Evolutionary conservation across 2,329 filamentous ascomycete genomes (phyloP).

Genomic region (Cladophialophora exuberans): DNA sequence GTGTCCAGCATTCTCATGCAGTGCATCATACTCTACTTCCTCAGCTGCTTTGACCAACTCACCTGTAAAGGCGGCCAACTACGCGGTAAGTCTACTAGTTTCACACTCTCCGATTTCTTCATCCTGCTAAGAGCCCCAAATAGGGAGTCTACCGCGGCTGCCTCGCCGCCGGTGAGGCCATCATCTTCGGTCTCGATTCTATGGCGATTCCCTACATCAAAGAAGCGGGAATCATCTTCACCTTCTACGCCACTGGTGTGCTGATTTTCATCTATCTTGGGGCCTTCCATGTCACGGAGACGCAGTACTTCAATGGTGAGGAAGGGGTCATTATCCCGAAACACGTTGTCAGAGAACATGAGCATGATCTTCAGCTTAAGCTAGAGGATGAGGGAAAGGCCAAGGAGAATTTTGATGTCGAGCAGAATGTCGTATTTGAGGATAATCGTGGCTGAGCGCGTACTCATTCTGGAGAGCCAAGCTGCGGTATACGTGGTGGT

Average conservation of each 20-base stretch:
- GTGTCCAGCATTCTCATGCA: slow-evolving; percentile 5
- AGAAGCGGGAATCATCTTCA: slow-evolving; percentile 15
- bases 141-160: slow-evolving; percentile 16
- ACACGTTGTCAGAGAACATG: slow-evolving; percentile 17
- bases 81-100: slow-evolving; percentile 13
- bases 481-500: no score
- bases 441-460: no score
- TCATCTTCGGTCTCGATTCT: slow-evolving; percentile 21
- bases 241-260: slow-evolving; percentile 13
- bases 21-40: slow-evolving; percentile 21
- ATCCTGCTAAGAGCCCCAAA: neutral
- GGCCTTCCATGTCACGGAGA: slow-evolving; percentile 13
- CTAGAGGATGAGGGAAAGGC: no score
- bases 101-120: neutral
- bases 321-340: slow-evolving; percentile 19
- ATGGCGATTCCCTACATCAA: slow-evolving; percentile 18
- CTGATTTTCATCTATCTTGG: slow-evolving; percentile 11
- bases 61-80: slow-evolving; percentile 16
- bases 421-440: no score
- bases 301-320: slow-evolving; percentile 18
- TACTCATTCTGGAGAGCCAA: no score
- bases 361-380: no score
- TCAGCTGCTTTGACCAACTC: slow-evolving; percentile 17
- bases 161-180: slow-evolving; percentile 18
- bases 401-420: no score